Evolutionary conservation across 1,284 basidiomycete species (phyloP), one percentile per base, ranked within the genome.

Genomic region (Stygiomarasmius scandens): DNA sequence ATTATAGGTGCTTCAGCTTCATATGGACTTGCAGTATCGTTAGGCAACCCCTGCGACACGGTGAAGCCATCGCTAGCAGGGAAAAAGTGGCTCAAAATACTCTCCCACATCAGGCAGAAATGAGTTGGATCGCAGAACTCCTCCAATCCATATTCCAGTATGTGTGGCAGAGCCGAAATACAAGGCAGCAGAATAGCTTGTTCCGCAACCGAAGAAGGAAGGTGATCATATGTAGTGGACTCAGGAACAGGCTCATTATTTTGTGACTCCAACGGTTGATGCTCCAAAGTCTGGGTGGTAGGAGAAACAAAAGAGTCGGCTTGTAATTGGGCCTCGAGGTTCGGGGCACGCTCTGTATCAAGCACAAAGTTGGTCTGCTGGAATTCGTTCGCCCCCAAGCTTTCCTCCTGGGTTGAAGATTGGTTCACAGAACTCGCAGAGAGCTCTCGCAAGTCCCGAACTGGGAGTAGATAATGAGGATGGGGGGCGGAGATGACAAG

Each of bases 401-500:
- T 12, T 32, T 12, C 29, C 5, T 5, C 29, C 12, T 32, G 29
- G 12, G 5, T 32, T 12, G 12, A 32, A 32, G 12, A 5, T 32
- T 12, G 29, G 29, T 32, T 32, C 12, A 12, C 29, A 6, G 29
- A 12, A 29, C 20, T 12, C 12, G 19, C 23, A 23, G 32, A 22
- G 1, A 19, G 49, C 4, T 24, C 32, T 20, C 49, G 29, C 2
- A 23, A 12, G 22, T 51, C 27, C 38, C 49, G 49, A 34, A 51
- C 49, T 51, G 32, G 5, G 32, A 49, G 24, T 12, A 24, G 48
- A 41, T 27, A 12, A 32, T 56, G 34, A 56, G 36, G n/a, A 49
- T 19, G 32, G 38, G 50, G 20, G 3, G 47, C 47, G 8, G 41
- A 8, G 22, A 20, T 6, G 29, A 32, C 29, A 32, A 32, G 12